A percentile compares a stretch with the other conserved stretches of the same genome.
These are phyloP conservation scores for Epichloe aotearoae DNA, from an alignment of 2,329 filamentous ascomycete species.

Conservation along the genomic window DNA sequence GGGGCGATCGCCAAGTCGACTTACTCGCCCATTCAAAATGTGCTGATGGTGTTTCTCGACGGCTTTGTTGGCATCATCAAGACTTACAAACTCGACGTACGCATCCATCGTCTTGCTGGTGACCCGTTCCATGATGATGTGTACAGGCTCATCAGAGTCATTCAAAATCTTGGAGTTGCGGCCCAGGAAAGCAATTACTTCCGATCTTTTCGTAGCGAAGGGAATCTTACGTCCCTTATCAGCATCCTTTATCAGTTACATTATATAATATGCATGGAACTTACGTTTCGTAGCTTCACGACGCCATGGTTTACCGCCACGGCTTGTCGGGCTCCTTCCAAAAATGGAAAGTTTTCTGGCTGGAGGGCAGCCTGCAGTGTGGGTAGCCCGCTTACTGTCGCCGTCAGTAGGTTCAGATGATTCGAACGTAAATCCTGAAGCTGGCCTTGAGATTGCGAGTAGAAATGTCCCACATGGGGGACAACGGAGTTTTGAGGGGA, in stretches of 20 bases:
- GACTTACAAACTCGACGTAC: slow-evolving; percentile 42
- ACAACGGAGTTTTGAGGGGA: not conserved
- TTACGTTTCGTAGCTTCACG: slow-evolving; percentile 37
- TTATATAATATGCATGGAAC: slow-evolving; percentile 10
- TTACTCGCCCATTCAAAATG: slow-evolving; percentile 24
- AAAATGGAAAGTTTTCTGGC: slow-evolving; percentile 32
- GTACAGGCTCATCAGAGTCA: slow-evolving; percentile 41
- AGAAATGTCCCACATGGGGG: not conserved
- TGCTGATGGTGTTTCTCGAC: slow-evolving; percentile 35
- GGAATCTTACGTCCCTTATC: slow-evolving; percentile 34
- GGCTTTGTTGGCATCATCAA: slow-evolving; percentile 38
- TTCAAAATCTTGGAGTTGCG: slow-evolving; percentile 42
- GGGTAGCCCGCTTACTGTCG: slow-evolving; percentile 21
- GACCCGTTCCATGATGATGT: slow-evolving; percentile 52
- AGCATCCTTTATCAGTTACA: not conserved
- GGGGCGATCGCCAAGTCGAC: slow-evolving; percentile 42
- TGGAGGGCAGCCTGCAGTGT: slow-evolving; percentile 22
- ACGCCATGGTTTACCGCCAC: slow-evolving; percentile 26
- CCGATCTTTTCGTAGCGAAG: slow-evolving; percentile 36
- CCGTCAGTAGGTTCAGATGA: slow-evolving; percentile 24
- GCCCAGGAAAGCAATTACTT: slow-evolving; percentile 46
- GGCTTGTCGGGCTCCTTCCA: slow-evolving; percentile 22
- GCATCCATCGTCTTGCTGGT: slow-evolving; percentile 50
- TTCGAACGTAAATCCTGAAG: slow-evolving; percentile 16
- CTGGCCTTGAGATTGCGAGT: not conserved